phyloP scores from a whole-genome alignment of 345 rosid species.

The Chamaenerion angustifolium region DNA sequence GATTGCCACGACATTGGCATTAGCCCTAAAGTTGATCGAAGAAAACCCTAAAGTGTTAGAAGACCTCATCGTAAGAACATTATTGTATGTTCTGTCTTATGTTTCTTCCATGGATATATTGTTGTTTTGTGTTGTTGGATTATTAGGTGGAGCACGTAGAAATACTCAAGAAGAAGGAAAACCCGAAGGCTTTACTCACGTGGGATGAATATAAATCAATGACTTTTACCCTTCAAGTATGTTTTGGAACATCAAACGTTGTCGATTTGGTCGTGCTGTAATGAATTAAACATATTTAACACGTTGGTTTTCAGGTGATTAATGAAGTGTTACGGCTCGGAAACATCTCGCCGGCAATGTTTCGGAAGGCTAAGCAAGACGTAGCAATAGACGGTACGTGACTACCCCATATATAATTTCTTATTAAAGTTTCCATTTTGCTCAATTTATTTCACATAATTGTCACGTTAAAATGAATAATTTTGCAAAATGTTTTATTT shows the following conservation, averaged over 20 bases:
- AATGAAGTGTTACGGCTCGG: slow-evolving; percentile 20
- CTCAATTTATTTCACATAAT: too few species aligned
- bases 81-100: too few species aligned
- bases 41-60: slow-evolving; percentile 17
- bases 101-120: too few species aligned
- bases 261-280: too few species aligned
- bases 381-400: slow-evolving; percentile 11
- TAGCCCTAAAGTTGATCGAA: slow-evolving; percentile 14
- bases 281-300: background rate
- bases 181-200: slow-evolving; percentile 10
- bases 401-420: too few species aligned
- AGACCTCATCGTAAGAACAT: slow-evolving; percentile 14
- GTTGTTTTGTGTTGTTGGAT: background rate
- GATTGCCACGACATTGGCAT: slow-evolving; percentile 2
- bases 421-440: too few species aligned
- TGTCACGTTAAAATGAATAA: too few species aligned
- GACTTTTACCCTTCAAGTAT: slow-evolving; percentile 22
- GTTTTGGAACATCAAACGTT: background rate
- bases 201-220: slow-evolving; percentile 31
- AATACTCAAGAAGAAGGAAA: slow-evolving; percentile 11
- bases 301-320: slow-evolving; percentile 13
- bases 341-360: slow-evolving; percentile 16
- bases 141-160: slow-evolving; percentile 21
- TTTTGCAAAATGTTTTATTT: too few species aligned
- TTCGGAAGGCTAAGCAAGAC: slow-evolving; percentile 13